Conservation (phyloP, 768 basidiomycete species). For the Lactarius trivialis region DNA sequence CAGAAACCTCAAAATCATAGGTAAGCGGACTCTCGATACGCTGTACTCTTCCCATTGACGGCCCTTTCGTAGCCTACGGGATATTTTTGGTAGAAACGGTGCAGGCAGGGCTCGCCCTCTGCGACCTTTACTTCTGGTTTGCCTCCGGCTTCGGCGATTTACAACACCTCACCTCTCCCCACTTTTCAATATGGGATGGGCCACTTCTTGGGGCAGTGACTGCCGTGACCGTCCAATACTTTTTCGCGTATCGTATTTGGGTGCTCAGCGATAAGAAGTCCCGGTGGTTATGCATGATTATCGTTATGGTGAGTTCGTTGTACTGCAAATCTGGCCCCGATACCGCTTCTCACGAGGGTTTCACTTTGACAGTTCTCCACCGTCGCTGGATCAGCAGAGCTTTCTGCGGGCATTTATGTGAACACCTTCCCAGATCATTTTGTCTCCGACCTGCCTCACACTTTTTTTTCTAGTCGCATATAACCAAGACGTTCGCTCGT, state of each 20-base stretch:
- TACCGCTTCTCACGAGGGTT: background rate
- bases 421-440: background rate
- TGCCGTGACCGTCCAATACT: background rate
- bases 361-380: background rate
- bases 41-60: background rate
- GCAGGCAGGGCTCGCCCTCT: slow-evolving; percentile 1
- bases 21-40: background rate
- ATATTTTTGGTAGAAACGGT: slow-evolving; percentile 8
- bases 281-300: background rate
- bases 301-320: background rate
- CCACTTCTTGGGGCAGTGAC: background rate
- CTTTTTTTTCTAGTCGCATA: background rate
- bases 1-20: slow-evolving; percentile 2
- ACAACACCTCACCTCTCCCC: background rate
- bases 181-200: background rate
- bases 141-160: slow-evolving; percentile 20
- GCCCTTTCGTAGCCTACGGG: background rate
- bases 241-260: background rate
- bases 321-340: background rate
- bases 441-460: background rate
- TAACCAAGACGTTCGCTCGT: background rate
- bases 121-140: slow-evolving; percentile 11
- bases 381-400: background rate
- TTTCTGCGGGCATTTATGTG: background rate
- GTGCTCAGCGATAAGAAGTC: background rate